phyloP scores from a whole-genome alignment of 2,329 filamentous ascomycete species.

The Cladosporium austrohemisphaericum region DNA sequence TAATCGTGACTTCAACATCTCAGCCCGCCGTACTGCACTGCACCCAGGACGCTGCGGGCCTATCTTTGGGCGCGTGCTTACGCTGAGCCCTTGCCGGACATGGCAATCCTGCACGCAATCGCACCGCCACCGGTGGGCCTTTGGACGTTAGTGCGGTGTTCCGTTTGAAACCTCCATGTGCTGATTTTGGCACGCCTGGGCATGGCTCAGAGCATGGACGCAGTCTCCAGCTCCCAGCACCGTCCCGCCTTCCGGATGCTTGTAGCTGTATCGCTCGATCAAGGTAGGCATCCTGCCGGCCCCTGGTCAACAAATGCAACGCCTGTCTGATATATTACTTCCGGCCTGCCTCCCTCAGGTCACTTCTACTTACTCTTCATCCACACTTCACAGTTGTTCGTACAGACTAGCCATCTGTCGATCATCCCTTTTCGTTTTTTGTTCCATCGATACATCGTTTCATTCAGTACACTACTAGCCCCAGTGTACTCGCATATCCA shows the following conservation, averaged over 20 bases:
- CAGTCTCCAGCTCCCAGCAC: constrained; percentile 16
- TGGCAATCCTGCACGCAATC: constrained; percentile 17
- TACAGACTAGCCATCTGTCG: constrained; percentile 35
- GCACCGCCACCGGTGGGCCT: constrained; percentile 14
- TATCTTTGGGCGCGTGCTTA: constrained; percentile 15
- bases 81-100: constrained; percentile 16
- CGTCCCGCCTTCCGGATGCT: constrained; percentile 12
- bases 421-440: constrained; percentile 23
- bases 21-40: constrained; percentile 22
- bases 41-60: constrained; percentile 20
- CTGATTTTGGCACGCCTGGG: constrained; percentile 16
- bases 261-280: constrained; percentile 14
- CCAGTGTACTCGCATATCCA: constrained; percentile 12
- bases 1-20: constrained; percentile 19
- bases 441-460: constrained; percentile 10
- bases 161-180: constrained; percentile 16
- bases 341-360: constrained; percentile 3
- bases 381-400: constrained; percentile 13
- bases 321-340: constrained; percentile 16
- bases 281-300: constrained; percentile 9
- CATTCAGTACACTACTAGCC: constrained; percentile 14
- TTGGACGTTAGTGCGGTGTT: constrained; percentile 15
- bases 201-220: constrained; percentile 17
- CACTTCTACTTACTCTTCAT: constrained; percentile 4
- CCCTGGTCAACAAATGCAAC: constrained; percentile 16